phyloP scores from a whole-genome alignment of 2,329 filamentous ascomycete genomes.

The Venturia carpophila region DNA sequence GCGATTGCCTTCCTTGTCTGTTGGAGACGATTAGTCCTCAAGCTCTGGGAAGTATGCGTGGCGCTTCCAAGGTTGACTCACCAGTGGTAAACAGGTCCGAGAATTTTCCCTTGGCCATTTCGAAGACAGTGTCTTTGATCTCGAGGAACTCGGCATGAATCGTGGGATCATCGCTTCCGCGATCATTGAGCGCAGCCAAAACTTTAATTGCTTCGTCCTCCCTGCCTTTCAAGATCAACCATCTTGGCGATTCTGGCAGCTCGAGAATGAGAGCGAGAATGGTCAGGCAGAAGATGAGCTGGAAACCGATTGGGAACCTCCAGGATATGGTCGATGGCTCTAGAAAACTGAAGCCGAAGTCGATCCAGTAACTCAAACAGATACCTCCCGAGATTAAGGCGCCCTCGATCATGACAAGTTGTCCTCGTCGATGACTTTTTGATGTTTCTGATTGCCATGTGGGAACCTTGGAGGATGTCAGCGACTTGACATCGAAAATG shows the following conservation, averaged over 20 bases:
- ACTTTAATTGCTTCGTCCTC: conserved; percentile 39
- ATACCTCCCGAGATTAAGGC: conserved; percentile 40
- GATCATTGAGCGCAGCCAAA: conserved; percentile 31
- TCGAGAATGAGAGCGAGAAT: conserved; percentile 42
- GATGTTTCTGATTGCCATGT: conserved; percentile 42
- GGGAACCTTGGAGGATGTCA: conserved; percentile 29
- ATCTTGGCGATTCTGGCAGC: conserved; percentile 51
- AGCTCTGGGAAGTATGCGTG: not conserved
- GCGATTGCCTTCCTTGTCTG: conserved; percentile 1
- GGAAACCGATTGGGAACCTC: conserved; percentile 51
- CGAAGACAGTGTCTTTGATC: conserved; percentile 33
- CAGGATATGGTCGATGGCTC: conserved; percentile 37
- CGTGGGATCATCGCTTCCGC: conserved; percentile 29
- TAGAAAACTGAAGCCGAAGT: conserved; percentile 43
- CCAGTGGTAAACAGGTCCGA: conserved; percentile 30
- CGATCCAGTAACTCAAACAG: conserved; percentile 35
- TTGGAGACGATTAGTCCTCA: not conserved
- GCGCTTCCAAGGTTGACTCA: conserved; percentile 22
- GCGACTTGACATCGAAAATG: not conserved
- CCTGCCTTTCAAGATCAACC: conserved; percentile 45
- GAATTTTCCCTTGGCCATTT: conserved; percentile 28
- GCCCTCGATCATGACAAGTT: conserved; percentile 42
- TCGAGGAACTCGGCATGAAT: conserved; percentile 26
- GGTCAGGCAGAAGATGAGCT: conserved; percentile 48
- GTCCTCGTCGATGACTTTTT: conserved; percentile 39